These are phyloP conservation scores for Psilocybe tampanensis DNA, from an alignment of 768 basidiomycete genomes.

Conservation along the genomic window DNA sequence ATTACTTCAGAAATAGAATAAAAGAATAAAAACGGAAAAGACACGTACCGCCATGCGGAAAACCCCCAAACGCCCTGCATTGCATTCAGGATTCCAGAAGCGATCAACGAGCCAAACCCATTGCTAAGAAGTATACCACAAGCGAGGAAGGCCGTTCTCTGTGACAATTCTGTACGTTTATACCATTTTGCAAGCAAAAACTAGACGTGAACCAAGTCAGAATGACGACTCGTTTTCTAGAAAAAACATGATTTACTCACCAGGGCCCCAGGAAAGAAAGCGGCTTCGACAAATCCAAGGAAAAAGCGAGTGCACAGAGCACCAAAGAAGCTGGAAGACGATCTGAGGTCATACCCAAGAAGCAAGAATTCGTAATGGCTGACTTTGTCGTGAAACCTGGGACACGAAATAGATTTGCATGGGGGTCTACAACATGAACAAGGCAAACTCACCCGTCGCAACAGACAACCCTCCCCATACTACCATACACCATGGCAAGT, in stretches of 20 bases:
- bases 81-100: conserved; percentile 72
- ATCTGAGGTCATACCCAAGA: not conserved
- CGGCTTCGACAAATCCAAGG: conserved; percentile 70
- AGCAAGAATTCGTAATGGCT: not conserved
- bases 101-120: conserved; percentile 83
- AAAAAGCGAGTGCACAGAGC: conserved; percentile 78
- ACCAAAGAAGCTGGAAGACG: conserved; percentile 56
- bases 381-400: conserved; percentile 45
- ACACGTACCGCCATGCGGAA: conserved; percentile 72
- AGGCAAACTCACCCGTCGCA: conserved; percentile 44
- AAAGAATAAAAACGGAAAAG: not conserved
- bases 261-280: conserved; percentile 69
- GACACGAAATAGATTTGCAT: not conserved
- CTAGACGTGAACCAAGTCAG: conserved; percentile 17
- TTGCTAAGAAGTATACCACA: conserved; percentile 84
- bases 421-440: not conserved
- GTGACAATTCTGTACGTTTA: conserved; percentile 71
- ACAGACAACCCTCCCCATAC: conserved; percentile 70
- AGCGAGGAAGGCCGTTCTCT: conserved; percentile 69
- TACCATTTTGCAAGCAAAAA: conserved; percentile 81
- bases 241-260: conserved; percentile 23
- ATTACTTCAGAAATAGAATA: too few relatives aligned
- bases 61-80: conserved; percentile 80
- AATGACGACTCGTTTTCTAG: not conserved
- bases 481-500: conserved; percentile 69